Percentiles rank a stretch among this genome's conserved stretches.
phyloP scores from a whole-genome alignment of 73 alveolate species.

The Paramecium octaurelia region DNA sequence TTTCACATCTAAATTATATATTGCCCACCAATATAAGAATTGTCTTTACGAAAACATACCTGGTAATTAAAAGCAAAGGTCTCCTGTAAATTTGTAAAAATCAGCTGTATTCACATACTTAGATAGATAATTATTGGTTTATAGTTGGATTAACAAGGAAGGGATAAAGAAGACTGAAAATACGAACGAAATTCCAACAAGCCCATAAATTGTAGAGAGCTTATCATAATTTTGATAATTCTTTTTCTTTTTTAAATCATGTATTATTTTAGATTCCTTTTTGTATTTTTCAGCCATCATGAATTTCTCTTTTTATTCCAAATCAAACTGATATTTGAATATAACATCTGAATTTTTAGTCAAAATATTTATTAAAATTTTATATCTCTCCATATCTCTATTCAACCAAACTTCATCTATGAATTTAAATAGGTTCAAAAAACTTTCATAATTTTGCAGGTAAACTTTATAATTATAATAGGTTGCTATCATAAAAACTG shows the following conservation, averaged over 20 bases:
- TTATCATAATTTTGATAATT: neutral
- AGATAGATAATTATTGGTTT: neutral
- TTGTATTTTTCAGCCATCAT: slow-evolving; percentile 45
- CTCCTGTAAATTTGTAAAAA: neutral
- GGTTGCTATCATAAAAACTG: neutral
- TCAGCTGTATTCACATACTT: slow-evolving; percentile 11
- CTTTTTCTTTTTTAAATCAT: neutral
- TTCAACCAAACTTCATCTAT: neutral
- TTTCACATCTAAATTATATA: neutral
- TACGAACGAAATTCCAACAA: neutral
- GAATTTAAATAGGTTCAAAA: neutral
- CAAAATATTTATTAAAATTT: neutral
- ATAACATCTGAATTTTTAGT: neutral
- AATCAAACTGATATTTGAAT: slow-evolving; percentile 31
- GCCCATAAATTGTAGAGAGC: neutral
- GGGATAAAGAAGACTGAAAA: neutral
- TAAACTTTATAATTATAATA: neutral
- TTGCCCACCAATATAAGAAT: neutral
- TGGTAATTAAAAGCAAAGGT: neutral
- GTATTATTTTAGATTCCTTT: neutral
- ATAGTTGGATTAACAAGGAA: neutral
- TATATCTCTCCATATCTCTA: slow-evolving; percentile 32
- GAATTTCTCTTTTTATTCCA: slow-evolving; percentile 17
- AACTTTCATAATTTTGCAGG: neutral
- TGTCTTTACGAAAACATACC: neutral